Conservation (phyloP, 768 basidiomycete species). For the Calocybe gangraenosa region DNA sequence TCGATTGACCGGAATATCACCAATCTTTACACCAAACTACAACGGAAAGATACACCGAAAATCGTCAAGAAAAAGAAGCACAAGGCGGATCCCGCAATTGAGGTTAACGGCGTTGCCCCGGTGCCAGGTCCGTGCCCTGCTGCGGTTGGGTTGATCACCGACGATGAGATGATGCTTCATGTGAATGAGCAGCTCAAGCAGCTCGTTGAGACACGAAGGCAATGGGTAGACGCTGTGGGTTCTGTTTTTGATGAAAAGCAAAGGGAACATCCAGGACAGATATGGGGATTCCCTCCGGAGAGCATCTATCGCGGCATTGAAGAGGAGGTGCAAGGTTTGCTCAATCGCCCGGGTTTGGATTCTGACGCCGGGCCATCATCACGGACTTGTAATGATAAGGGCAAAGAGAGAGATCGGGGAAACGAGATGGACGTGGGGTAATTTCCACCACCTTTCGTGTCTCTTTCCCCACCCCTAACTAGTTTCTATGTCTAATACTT, state of each 20-base stretch:
- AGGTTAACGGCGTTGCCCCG: conserved; percentile 28
- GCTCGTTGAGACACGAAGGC: conserved; percentile 69
- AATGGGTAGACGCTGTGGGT: conserved; percentile 79
- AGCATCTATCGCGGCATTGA: conserved; percentile 78
- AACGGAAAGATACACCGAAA: conserved; percentile 78
- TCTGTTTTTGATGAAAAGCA: conserved; percentile 74
- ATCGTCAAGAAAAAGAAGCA: conserved; percentile 77
- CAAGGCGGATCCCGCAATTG: conserved; percentile 18
- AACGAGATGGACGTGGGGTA: conserved; percentile 72
- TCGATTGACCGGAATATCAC: conserved; percentile 83
- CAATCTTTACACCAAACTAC: conserved; percentile 69
- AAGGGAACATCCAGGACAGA: conserved; percentile 56
- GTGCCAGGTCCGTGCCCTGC: conserved; percentile 61
- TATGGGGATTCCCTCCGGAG: conserved; percentile 72
- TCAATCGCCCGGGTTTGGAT: conserved; percentile 21
- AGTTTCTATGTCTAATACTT: no score
- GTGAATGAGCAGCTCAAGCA: conserved; percentile 67
- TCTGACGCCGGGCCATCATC: conserved; percentile 13
- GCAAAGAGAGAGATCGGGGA: conserved; percentile 45
- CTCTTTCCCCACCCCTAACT: background rate
- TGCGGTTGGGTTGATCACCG: conserved; percentile 63
- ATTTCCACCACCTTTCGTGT: conserved; percentile 16
- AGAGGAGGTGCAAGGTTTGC: conserved; percentile 48
- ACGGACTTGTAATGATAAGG: conserved; percentile 29
- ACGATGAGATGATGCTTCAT: conserved; percentile 58